Conservation (phyloP, 441 rosid species). For the Erodium texanum region DNA sequence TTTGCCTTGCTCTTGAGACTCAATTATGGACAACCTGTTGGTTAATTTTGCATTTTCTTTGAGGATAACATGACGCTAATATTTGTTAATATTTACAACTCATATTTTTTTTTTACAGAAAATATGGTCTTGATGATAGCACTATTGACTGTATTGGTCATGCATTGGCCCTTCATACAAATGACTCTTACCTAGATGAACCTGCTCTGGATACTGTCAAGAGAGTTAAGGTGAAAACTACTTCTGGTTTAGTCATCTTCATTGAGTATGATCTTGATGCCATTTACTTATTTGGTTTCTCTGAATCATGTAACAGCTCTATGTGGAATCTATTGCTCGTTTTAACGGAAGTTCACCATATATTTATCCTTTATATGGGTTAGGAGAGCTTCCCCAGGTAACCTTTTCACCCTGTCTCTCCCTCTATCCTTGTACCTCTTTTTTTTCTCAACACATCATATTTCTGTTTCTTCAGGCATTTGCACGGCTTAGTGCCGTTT, state of each 20-base stretch:
- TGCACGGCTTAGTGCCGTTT: conserved; percentile 67
- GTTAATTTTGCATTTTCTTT: too few relatives aligned
- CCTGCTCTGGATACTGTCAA: conserved; percentile 79
- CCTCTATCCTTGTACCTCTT: too few relatives aligned
- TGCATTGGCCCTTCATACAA: conserved; percentile 75
- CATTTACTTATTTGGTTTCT: neutral
- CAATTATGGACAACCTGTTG: too few relatives aligned
- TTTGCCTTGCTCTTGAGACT: too few relatives aligned
- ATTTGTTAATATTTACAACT: neutral
- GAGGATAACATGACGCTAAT: neutral
- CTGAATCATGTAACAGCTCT: conserved; percentile 34
- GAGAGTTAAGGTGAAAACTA: conserved; percentile 67
- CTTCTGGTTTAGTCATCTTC: neutral
- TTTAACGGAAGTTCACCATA: conserved; percentile 71
- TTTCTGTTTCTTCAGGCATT: conserved; percentile 37
- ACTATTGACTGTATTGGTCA: conserved; percentile 88
- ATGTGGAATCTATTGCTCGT: conserved; percentile 60
- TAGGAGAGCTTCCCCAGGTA: conserved; percentile 69
- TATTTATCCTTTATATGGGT: conserved; percentile 59
- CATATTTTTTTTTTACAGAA: conserved; percentile 39
- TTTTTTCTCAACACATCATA: too few relatives aligned
- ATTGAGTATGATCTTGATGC: too few relatives aligned
- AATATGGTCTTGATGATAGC: conserved; percentile 83
- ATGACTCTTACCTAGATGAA: conserved; percentile 58
- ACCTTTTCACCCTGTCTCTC: neutral